Conservation (phyloP, 2,329 filamentous ascomycete species). For the Diplodia seriata region DNA sequence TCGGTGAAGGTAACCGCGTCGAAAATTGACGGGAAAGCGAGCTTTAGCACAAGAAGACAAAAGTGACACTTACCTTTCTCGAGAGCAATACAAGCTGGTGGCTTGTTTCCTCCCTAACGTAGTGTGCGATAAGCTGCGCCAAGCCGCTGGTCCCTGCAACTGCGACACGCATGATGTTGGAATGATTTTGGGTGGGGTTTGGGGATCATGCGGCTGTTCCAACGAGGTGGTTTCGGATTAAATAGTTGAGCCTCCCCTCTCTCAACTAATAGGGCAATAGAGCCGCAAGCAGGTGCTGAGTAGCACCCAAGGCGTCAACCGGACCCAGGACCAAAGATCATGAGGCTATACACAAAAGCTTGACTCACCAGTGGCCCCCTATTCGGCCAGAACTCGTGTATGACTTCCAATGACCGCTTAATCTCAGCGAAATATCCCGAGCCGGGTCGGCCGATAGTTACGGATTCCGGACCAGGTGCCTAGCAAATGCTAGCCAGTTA, state of each 20-base stretch:
- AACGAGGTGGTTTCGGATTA: conserved; percentile 16
- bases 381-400: neutral
- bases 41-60: neutral
- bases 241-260: conserved; percentile 16
- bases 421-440: neutral
- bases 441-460: conserved; percentile 29
- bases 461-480: neutral
- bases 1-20: neutral
- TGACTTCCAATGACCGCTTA: neutral
- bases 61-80: conserved; percentile 59
- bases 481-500: neutral
- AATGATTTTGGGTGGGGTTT: conserved; percentile 24
- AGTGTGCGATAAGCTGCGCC: conserved; percentile 63
- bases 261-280: neutral
- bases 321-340: neutral
- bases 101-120: conserved; percentile 66
- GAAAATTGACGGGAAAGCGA: neutral
- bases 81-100: conserved; percentile 76
- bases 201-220: conserved; percentile 1
- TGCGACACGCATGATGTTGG: conserved; percentile 64
- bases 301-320: neutral
- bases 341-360: conserved; percentile 14
- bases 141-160: conserved; percentile 68
- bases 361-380: conserved; percentile 9
- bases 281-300: conserved; percentile 1